Percentiles rank a stretch among this genome's conserved stretches.
Conservation (phyloP, 768 basidiomycete species). For the Cystoderma amianthinum region DNA sequence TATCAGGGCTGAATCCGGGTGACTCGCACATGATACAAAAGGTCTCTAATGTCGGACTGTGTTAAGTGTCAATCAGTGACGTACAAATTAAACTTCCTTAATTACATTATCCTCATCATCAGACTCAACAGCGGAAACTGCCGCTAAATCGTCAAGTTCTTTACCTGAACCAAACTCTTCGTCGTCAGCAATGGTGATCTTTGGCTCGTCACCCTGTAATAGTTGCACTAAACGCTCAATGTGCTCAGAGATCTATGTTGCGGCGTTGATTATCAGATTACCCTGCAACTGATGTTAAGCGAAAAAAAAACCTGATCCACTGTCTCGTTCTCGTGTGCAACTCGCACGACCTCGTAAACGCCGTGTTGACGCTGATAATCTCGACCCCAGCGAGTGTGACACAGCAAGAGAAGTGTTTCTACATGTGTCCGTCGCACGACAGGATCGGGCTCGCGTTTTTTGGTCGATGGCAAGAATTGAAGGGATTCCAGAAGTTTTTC, state of each 20-base stretch:
- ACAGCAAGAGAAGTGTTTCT: conserved; percentile 86
- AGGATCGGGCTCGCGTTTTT: conserved; percentile 75
- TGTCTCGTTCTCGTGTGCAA: conserved; percentile 69
- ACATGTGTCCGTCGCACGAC: conserved; percentile 74
- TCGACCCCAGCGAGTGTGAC: conserved; percentile 85
- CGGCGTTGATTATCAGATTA: too few relatives aligned
- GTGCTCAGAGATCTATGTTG: conserved; percentile 70
- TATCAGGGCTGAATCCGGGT: too few relatives aligned
- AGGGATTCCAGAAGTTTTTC: conserved; percentile 79
- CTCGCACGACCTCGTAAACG: conserved; percentile 80
- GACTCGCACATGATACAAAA: too few relatives aligned
- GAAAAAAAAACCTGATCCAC: conserved; percentile 59
- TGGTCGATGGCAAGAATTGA: conserved; percentile 84
- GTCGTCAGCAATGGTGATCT: conserved; percentile 32
- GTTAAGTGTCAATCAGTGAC: too few relatives aligned
- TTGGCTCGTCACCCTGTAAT: conserved; percentile 72
- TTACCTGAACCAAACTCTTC: conserved; percentile 25
- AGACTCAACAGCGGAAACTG: not conserved
- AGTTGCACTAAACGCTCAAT: conserved; percentile 85
- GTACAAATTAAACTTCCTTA: conserved; percentile 60
- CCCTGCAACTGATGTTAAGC: too few relatives aligned
- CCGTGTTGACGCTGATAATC: conserved; percentile 75
- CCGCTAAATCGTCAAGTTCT: not conserved
- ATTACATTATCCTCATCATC: conserved; percentile 68
- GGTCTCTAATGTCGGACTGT: too few relatives aligned